Percentiles rank a stretch among this genome's conserved stretches.
Conservation (phyloP, 768 basidiomycete species). For the Naganishia kalamii region DNA sequence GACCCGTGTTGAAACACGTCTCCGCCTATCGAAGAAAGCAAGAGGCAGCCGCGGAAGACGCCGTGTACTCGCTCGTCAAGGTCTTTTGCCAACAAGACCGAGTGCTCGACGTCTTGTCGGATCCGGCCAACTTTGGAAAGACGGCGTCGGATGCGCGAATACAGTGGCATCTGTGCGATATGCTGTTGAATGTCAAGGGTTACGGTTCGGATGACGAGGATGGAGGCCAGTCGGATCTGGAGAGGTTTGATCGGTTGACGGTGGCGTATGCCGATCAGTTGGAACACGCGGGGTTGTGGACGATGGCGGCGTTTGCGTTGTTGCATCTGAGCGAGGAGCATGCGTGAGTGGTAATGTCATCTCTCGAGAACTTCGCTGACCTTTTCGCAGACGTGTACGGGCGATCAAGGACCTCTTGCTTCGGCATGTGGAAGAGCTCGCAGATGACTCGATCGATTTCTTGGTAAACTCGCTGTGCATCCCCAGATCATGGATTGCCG, state of each 20-base stretch:
- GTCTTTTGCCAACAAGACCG: slow-evolving; percentile 67
- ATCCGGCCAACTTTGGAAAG: slow-evolving; percentile 66
- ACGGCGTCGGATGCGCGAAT: slow-evolving; percentile 74
- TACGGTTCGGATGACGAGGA: slow-evolving; percentile 85
- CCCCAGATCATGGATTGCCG: slow-evolving; percentile 79
- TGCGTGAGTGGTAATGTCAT: slow-evolving; percentile 55
- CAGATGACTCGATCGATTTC: slow-evolving; percentile 32
- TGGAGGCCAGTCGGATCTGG: slow-evolving; percentile 56
- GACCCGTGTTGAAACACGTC: slow-evolving; percentile 41
- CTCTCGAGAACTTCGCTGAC: background rate
- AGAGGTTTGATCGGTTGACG: slow-evolving; percentile 66
- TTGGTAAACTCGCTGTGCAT: slow-evolving; percentile 67
- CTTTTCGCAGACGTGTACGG: slow-evolving; percentile 61
- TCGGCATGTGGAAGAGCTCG: slow-evolving; percentile 48
- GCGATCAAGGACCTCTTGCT: slow-evolving; percentile 74
- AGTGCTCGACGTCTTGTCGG: slow-evolving; percentile 60
- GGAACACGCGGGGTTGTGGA: slow-evolving; percentile 70
- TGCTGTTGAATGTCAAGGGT: slow-evolving; percentile 74
- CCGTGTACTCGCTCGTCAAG: slow-evolving; percentile 71
- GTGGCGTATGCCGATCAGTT: slow-evolving; percentile 80
- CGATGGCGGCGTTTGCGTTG: slow-evolving; percentile 81
- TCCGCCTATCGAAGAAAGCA: slow-evolving; percentile 14
- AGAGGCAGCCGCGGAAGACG: slow-evolving; percentile 52
- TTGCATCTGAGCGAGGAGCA: slow-evolving; percentile 74
- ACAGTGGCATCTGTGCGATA: slow-evolving; percentile 86